Evolutionary conservation across 345 rosid genomes (phyloP).

Genomic region (Populus ilicifolia): DNA sequence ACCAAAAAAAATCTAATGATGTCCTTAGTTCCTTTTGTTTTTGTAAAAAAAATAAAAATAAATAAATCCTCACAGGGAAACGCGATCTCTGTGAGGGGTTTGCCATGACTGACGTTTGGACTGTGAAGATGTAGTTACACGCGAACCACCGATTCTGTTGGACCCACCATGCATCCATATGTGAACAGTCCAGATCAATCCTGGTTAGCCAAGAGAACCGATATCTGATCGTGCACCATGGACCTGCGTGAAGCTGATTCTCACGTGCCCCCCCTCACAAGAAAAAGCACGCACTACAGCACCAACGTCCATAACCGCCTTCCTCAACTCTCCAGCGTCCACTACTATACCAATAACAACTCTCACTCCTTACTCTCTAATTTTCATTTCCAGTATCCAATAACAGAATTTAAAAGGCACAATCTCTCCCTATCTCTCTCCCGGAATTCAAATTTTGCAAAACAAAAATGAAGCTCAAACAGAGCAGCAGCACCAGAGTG

Average conservation of each 20-base stretch:
- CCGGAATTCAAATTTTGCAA: background rate
- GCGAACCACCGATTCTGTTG: background rate
- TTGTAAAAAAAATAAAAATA: no score
- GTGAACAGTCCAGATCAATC: background rate
- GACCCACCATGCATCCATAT: background rate
- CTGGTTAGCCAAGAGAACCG: background rate
- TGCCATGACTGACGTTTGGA: no score
- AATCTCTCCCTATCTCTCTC: background rate
- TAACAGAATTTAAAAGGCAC: background rate
- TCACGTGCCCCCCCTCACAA: slow-evolving; percentile 10
- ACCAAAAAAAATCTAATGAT: no score
- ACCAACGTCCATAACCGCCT: slow-evolving; percentile 15
- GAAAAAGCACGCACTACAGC: background rate
- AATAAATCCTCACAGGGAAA: no score
- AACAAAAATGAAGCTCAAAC: slow-evolving; percentile 17
- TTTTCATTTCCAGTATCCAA: background rate
- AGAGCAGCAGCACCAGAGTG: background rate
- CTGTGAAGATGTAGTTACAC: background rate
- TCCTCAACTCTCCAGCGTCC: background rate
- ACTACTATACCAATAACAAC: background rate
- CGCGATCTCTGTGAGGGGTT: no score
- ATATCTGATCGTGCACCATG: background rate
- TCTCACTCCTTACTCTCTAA: background rate
- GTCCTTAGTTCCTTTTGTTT: no score
- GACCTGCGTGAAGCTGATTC: background rate